These are phyloP conservation scores for Kwoniella dendrophila DNA, from an alignment of 768 basidiomycete species.

Conservation along the genomic window DNA sequence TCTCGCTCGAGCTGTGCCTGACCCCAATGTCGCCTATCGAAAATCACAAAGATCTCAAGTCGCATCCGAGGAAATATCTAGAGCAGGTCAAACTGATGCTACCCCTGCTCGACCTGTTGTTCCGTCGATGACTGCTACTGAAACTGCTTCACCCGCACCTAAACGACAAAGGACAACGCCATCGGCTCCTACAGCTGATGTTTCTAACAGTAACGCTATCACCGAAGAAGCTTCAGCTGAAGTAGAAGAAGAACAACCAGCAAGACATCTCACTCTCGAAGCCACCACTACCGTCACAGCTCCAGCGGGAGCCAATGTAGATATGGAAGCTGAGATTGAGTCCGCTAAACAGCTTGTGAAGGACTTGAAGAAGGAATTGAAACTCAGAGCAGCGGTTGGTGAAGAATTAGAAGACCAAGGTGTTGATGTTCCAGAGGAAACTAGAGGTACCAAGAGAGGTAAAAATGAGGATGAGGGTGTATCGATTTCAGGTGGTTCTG, in stretches of 20 bases:
- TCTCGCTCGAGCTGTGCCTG: slow-evolving; percentile 73
- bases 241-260: slow-evolving; percentile 13
- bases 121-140: slow-evolving; percentile 33
- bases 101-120: slow-evolving; percentile 52
- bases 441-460: slow-evolving; percentile 59
- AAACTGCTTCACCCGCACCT: slow-evolving; percentile 52
- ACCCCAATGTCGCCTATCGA: slow-evolving; percentile 75
- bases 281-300: slow-evolving; percentile 56
- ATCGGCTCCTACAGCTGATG: slow-evolving; percentile 57
- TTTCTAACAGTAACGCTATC: slow-evolving; percentile 35
- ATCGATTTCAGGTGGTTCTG: slow-evolving; percentile 39
- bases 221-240: slow-evolving; percentile 55
- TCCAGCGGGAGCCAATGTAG: slow-evolving; percentile 60
- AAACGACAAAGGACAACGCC: slow-evolving; percentile 54
- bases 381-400: slow-evolving; percentile 40
- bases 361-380: slow-evolving; percentile 69
- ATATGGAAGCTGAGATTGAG: slow-evolving; percentile 68
- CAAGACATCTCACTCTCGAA: slow-evolving; percentile 40
- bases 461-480: slow-evolving; percentile 63
- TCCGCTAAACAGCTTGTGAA: slow-evolving; percentile 79
- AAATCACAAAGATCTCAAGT: slow-evolving; percentile 62
- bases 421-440: slow-evolving; percentile 28
- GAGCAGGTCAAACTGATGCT: slow-evolving; percentile 43
- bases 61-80: slow-evolving; percentile 49
- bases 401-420: slow-evolving; percentile 42